Base-by-base conservation (phyloP, 495 filamentous ascomycete genomes). In the Penicillium nucicola region DNA sequence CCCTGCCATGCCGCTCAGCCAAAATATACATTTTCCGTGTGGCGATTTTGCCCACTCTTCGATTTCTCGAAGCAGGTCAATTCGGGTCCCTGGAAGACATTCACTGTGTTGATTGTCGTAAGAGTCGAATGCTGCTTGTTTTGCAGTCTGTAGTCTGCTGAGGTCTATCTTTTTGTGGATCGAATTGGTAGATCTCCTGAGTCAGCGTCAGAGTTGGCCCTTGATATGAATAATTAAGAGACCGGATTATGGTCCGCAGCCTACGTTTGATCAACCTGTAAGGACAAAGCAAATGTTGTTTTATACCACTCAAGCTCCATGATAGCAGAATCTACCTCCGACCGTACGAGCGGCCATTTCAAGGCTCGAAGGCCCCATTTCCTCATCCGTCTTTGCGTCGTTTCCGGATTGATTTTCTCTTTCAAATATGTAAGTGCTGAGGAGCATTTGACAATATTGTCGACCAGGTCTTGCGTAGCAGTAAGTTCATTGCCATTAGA, bases 131-230 rank as follows among this genome's bases (percentile, higher is more conserved):
- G 1, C 25, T 1, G 25, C 25, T 0, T 8, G 5, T 8, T 28
- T 2, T 1, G 25, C 25, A 28, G 10, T 28, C 10, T 1, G 25
- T 23, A 23, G 22, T 7, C 22, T 23, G 22, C n/a, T n/a, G n/a
- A n/a, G n/a, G n/a, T n/a, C n/a, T n/a, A n/a, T n/a, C n/a, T n/a
- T n/a, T n/a, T n/a, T n/a, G n/a, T n/a, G n/a, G n/a, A n/a, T 22
- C 20, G 5, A 22, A 2, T 1, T 75, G 52, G 43, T 80, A 73
- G 41, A 80, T 53, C 65, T 68, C 30, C 72, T 75, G 58, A 81
- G 80, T 58, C 80, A 76, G 59, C 78, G 77, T 55, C 66, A 28
- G 23, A 28, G 23, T 7, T 28, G 2, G 2, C 9, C 23, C 23
- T 3, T 75, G 20, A 36, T 37, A 10, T 25, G 2, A 3, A 3